phyloP scores from a whole-genome alignment of 2,329 filamentous ascomycete species.

The Venturiaceae sp. region DNA sequence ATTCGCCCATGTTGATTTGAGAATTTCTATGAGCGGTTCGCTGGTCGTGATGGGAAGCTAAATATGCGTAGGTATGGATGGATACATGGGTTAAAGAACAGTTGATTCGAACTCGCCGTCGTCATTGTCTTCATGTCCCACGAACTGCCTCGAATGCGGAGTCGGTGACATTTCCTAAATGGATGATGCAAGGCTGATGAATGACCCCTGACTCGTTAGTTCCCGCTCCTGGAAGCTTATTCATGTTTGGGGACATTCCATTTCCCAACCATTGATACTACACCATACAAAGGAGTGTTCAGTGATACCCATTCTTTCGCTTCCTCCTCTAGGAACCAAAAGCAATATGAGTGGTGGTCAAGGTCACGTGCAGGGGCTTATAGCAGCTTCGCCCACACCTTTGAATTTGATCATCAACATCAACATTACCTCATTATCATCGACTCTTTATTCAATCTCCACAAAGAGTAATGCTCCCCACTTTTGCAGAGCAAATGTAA shows the following conservation, averaged over 20 bases:
- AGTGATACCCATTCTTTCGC: no score
- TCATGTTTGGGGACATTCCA: neutral
- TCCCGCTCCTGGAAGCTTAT: neutral
- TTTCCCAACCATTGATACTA: neutral
- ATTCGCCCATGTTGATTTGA: neutral
- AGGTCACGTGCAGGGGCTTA: no score
- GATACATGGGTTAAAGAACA: neutral
- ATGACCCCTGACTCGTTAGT: neutral
- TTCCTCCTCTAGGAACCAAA: no score
- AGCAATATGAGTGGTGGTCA: no score
- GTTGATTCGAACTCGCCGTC: neutral
- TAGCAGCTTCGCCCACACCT: no score
- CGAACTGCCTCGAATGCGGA: neutral
- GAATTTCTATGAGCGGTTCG: no score
- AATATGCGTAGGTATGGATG: neutral
- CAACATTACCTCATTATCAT: no score
- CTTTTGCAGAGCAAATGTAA: no score
- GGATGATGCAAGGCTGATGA: conserved; percentile 1
- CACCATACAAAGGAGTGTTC: no score
- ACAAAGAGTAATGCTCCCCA: no score
- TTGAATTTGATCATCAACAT: no score
- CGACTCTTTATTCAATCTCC: no score
- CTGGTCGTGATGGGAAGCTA: neutral
- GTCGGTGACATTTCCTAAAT: neutral
- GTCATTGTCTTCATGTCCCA: neutral